phyloP scores from a whole-genome alignment of 2,329 filamentous ascomycete genomes.

The Pseudonectria foliicola region DNA sequence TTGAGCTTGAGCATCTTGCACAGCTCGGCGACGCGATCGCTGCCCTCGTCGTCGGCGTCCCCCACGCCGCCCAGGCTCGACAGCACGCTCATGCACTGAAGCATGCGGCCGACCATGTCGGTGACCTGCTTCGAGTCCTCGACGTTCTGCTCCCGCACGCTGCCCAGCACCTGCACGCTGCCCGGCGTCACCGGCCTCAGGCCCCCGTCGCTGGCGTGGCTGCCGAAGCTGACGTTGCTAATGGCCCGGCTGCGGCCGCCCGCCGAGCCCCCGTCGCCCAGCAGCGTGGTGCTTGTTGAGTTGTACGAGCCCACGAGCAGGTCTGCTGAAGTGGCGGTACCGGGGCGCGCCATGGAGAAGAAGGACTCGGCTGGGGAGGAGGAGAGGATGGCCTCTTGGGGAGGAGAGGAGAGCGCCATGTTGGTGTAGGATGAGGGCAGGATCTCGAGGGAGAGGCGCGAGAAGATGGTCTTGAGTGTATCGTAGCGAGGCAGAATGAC shows the following conservation, averaged over 20 bases:
- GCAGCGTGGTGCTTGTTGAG: slow-evolving; percentile 69
- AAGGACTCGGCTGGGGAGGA: slow-evolving; percentile 45
- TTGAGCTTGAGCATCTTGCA: slow-evolving; percentile 89
- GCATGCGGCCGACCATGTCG: slow-evolving; percentile 88
- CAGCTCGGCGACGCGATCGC: slow-evolving; percentile 74
- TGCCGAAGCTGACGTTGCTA: slow-evolving; percentile 69
- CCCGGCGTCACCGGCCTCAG: slow-evolving; percentile 47
- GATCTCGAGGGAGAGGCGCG: slow-evolving; percentile 78
- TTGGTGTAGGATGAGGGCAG: slow-evolving; percentile 46
- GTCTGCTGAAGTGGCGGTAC: slow-evolving; percentile 70
- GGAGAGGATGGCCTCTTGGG: slow-evolving; percentile 41
- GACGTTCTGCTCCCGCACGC: slow-evolving; percentile 50
- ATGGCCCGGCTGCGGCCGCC: slow-evolving; percentile 70
- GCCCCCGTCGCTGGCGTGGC: slow-evolving; percentile 39
- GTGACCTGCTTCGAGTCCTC: slow-evolving; percentile 75
- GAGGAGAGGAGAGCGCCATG: slow-evolving; percentile 48
- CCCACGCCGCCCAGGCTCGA: slow-evolving; percentile 60
- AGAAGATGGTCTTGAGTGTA: slow-evolving; percentile 81
- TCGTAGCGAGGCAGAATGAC: slow-evolving; percentile 88
- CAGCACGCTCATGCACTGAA: slow-evolving; percentile 91
- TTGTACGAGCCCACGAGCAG: slow-evolving; percentile 72
- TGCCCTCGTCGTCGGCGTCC: slow-evolving; percentile 58
- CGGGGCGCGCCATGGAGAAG: slow-evolving; percentile 47
- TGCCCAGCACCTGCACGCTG: slow-evolving; percentile 30
- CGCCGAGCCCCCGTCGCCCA: slow-evolving; percentile 52